Conservation (phyloP, 176 grass and related monocot species). For the Hyparrhenia diplandra region DNA sequence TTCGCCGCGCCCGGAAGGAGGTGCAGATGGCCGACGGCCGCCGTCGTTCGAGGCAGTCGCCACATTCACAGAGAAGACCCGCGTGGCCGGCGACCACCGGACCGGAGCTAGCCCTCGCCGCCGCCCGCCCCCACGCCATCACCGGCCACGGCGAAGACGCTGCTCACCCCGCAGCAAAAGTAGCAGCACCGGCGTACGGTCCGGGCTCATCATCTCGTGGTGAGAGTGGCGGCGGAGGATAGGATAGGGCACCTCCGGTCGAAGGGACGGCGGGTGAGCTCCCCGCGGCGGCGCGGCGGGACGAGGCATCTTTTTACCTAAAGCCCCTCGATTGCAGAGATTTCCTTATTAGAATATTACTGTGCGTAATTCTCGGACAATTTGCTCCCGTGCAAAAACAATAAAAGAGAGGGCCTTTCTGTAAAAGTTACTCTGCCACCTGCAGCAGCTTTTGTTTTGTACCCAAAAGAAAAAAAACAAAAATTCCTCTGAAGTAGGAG, state of each 20-base stretch:
- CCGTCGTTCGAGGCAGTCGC: background rate
- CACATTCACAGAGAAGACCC: slow-evolving; percentile 30
- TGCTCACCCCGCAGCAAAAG: background rate
- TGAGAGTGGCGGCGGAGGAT: background rate
- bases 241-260: background rate
- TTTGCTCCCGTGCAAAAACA: background rate
- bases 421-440: slow-evolving; percentile 3
- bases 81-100: slow-evolving; percentile 34
- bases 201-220: background rate
- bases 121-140: background rate
- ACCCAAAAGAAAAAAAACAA: background rate
- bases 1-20: background rate
- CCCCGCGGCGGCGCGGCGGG: background rate
- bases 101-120: slow-evolving; percentile 14
- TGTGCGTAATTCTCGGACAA: too few species aligned
- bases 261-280: background rate
- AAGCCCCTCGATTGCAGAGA: too few species aligned
- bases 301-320: too few species aligned
- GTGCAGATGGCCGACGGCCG: background rate
- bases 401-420: background rate
- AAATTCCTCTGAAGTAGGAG: slow-evolving; percentile 11
- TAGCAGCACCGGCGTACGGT: background rate
- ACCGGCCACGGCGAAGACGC: too few species aligned
- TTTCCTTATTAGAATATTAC: background rate
- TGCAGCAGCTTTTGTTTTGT: slow-evolving; percentile 17